Evolutionary conservation across 1,284 basidiomycete genomes (phyloP).

Genomic region (Ganoderma lingzhi): DNA sequence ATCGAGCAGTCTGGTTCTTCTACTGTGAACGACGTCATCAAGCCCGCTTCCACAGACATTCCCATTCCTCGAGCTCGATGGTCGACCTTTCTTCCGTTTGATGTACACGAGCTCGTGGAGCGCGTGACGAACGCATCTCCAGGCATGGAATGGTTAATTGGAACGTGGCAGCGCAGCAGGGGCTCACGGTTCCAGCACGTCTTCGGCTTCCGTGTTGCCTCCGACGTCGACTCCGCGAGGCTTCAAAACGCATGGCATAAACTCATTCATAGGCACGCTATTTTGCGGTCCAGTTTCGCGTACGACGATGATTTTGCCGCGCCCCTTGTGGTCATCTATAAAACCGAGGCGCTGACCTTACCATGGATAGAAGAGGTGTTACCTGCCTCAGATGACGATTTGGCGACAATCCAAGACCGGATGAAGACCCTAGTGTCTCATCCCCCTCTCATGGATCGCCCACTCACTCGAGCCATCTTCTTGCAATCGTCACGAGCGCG

Average conservation of each 20-base stretch:
- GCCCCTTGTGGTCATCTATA: constrained; percentile 50
- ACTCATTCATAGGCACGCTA: constrained; percentile 47
- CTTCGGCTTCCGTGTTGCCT: constrained; percentile 50
- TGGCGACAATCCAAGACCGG: constrained; percentile 37
- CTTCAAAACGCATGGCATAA: constrained; percentile 48
- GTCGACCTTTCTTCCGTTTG: constrained; percentile 24
- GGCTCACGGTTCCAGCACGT: constrained; percentile 53
- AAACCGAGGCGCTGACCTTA: constrained; percentile 33
- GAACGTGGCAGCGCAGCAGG: constrained; percentile 54
- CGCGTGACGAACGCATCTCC: constrained; percentile 35
- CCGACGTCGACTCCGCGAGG: constrained; percentile 40
- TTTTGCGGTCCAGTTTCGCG: constrained; percentile 54
- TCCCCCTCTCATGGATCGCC: constrained; percentile 44
- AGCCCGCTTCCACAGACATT: constrained; percentile 12
- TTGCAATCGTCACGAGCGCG: constrained; percentile 37
- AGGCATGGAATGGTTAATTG: constrained; percentile 53
- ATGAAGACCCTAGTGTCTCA: constrained; percentile 46
- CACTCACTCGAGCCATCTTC: constrained; percentile 47
- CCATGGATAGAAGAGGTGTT: constrained; percentile 36
- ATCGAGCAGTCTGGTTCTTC: constrained; percentile 15
- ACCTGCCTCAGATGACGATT: constrained; percentile 22
- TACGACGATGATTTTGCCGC: constrained; percentile 37
- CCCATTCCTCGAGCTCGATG: constrained; percentile 30
- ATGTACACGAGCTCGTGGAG: constrained; percentile 31
- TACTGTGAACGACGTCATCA: neutral